phyloP scores from a whole-genome alignment of 1,139 yeast genomes.

The Sugiyamaella paludigena region DNA sequence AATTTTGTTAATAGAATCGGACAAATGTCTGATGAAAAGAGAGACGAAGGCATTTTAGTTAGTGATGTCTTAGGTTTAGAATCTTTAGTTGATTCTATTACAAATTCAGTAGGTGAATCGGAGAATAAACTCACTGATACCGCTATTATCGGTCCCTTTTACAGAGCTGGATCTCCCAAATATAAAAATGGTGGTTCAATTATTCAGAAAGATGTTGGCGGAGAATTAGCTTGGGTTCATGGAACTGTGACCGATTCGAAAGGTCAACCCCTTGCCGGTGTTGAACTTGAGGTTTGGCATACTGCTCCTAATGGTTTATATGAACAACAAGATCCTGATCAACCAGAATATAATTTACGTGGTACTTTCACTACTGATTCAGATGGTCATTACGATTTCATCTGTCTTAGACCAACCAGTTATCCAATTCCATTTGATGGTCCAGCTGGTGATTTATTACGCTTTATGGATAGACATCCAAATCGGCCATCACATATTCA shows the following conservation, averaged over 20 bases:
- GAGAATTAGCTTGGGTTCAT: constrained; percentile 31
- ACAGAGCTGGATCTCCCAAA: constrained; percentile 35
- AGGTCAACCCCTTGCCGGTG: constrained; percentile 37
- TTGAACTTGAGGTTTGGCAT: constrained; percentile 41
- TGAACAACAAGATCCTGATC: constrained; percentile 42
- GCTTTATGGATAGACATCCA: constrained; percentile 41
- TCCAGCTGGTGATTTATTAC: constrained; percentile 42
- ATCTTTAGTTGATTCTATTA: constrained; percentile 38
- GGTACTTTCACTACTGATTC: constrained; percentile 37
- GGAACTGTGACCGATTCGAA: constrained; percentile 35
- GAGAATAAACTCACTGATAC: constrained; percentile 31
- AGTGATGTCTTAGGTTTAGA: constrained; percentile 41
- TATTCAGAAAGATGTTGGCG: constrained; percentile 39
- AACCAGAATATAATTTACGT: constrained; percentile 38
- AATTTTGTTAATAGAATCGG: constrained; percentile 39
- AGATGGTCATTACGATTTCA: constrained; percentile 37
- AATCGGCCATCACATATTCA: constrained; percentile 43
- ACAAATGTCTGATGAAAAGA: constrained; percentile 37
- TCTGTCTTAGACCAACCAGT: constrained; percentile 40
- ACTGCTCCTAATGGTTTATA: constrained; percentile 44
- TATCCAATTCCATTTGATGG: constrained; percentile 45
- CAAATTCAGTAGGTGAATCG: constrained; percentile 26
- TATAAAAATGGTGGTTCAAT: constrained; percentile 36
- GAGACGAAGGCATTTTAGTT: constrained; percentile 40
- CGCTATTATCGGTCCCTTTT: constrained; percentile 39